These are phyloP conservation scores for Forsythia viridissima DNA, from an alignment of 257 asterid genomes.

Conservation along the genomic window DNA sequence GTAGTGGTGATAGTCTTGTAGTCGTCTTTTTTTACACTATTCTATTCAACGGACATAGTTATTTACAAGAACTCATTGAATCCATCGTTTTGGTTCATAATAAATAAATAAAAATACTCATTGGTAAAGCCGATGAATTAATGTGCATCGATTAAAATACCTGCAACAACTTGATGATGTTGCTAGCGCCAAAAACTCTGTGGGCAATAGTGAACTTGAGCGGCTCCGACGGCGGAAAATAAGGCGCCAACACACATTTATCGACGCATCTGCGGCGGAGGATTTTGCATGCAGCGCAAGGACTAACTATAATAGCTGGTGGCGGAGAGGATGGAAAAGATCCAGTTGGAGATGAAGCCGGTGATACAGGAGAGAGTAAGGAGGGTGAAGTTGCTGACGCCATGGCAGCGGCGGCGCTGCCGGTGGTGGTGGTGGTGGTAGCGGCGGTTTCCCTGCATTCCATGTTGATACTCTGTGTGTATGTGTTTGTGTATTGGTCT, in stretches of 20 bases:
- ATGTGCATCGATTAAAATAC: constrained; percentile 31
- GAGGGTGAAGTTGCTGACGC: constrained; percentile 2
- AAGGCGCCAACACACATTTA: constrained; percentile 77
- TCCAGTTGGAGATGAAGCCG: constrained; percentile 28
- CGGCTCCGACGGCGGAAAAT: constrained; percentile 84
- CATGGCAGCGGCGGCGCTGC: not conserved
- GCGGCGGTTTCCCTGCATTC: constrained; percentile 6
- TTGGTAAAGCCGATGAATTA: too few species aligned
- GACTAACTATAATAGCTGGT: constrained; percentile 46
- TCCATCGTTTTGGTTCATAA: not conserved
- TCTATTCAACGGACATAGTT: not conserved
- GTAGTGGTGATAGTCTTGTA: too few species aligned
- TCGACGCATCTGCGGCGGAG: constrained; percentile 81
- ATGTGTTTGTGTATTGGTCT: not conserved
- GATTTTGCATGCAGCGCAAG: constrained; percentile 93
- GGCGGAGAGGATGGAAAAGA: constrained; percentile 31
- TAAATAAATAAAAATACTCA: too few species aligned
- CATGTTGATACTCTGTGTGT: not conserved
- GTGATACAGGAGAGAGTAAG: constrained; percentile 3
- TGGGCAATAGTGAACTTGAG: constrained; percentile 83
- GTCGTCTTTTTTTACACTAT: too few species aligned
- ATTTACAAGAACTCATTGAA: not conserved
- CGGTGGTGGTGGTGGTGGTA: not conserved
- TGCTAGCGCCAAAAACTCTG: constrained; percentile 92
- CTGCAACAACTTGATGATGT: constrained; percentile 82